Percentiles rank a stretch among this genome's conserved stretches.
These are phyloP conservation scores for Cyamopsis tetragonoloba DNA, from an alignment of 306 rosid species.

Conservation along the genomic window DNA sequence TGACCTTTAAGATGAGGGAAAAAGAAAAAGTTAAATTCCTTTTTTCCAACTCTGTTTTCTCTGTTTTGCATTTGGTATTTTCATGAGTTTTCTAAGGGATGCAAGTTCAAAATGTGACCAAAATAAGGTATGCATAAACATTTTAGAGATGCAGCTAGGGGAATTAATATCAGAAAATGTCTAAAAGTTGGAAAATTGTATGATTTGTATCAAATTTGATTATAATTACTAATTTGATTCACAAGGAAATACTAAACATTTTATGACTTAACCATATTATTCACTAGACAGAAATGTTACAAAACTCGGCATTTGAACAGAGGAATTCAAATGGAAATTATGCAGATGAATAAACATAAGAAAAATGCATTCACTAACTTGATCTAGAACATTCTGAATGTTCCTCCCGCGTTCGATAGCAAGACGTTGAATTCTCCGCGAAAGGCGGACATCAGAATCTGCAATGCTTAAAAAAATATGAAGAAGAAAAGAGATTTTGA, in stretches of 20 bases:
- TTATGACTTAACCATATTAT: background rate
- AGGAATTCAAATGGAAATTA: background rate
- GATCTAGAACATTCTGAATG: constrained; percentile 70
- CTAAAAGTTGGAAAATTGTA: background rate
- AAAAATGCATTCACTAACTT: constrained; percentile 39
- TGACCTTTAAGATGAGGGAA: background rate
- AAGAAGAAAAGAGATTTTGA: background rate
- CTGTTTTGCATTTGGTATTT: background rate
- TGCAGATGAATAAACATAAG: background rate
- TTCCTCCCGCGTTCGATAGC: constrained; percentile 60
- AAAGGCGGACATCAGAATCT: constrained; percentile 90
- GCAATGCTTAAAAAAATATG: constrained; percentile 43
- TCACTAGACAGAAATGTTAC: background rate
- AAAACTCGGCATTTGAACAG: background rate
- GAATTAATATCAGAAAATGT: background rate
- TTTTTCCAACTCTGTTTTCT: background rate
- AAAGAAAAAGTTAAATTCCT: background rate
- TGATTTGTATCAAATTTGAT: background rate
- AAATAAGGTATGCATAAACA: background rate
- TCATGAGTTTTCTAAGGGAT: background rate
- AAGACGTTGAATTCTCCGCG: constrained; percentile 78
- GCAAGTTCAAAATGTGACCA: background rate
- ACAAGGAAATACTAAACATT: background rate
- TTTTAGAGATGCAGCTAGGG: background rate
- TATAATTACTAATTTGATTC: background rate